Conservation (phyloP, 225 moss, liverwort and hornwort genomes). For the Bryum argenteum region DNA sequence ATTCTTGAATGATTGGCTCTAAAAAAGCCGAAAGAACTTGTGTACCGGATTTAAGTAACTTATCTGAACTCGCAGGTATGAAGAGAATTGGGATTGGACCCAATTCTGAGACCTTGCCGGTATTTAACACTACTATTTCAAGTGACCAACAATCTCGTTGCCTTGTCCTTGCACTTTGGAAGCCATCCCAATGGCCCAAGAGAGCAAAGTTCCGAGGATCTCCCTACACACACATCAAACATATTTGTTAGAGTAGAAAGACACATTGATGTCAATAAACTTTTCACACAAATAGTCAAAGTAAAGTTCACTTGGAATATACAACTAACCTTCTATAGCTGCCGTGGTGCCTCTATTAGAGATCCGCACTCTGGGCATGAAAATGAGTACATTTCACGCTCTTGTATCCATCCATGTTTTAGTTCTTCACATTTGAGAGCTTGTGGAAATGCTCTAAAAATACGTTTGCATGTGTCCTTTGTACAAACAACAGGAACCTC, state of each 20-base stretch:
- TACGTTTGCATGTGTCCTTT: slow-evolving; percentile 1
- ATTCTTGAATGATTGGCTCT: neutral
- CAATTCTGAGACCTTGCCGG: neutral
- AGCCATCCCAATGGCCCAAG: neutral
- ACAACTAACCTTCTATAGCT: neutral
- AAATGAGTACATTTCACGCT: neutral
- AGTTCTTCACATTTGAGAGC: too few species aligned
- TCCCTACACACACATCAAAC: neutral
- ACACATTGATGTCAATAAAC: neutral
- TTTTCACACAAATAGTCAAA: neutral
- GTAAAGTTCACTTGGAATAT: neutral
- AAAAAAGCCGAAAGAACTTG: neutral
- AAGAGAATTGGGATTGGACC: neutral
- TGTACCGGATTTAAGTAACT: neutral
- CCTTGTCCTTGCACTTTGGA: neutral
- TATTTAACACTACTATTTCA: neutral
- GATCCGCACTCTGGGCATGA: neutral
- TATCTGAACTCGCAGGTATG: neutral
- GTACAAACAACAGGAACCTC: neutral
- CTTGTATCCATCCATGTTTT: neutral
- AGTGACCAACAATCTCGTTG: neutral
- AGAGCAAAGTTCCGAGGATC: neutral
- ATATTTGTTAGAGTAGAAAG: neutral
- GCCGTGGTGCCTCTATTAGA: neutral
- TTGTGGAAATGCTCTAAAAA: neutral